These are phyloP conservation scores for Boletus coccyginus DNA, from an alignment of 768 basidiomycete genomes.

Conservation along the genomic window DNA sequence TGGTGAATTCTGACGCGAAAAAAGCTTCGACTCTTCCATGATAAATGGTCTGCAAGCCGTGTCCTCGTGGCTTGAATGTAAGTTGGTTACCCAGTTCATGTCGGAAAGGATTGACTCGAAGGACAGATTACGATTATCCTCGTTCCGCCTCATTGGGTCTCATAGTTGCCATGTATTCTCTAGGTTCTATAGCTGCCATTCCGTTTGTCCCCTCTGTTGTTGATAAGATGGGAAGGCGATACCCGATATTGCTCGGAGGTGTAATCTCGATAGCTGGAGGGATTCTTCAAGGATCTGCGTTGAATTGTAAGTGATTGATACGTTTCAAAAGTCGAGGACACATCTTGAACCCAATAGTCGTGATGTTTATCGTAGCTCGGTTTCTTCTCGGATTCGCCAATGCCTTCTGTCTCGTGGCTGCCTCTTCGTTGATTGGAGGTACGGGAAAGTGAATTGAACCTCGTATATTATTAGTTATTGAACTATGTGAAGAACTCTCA, in stretches of 20 bases:
- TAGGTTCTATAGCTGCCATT: slow-evolving; percentile 35
- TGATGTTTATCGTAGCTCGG: background rate
- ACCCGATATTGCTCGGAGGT: too few species aligned
- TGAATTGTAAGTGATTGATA: too few species aligned
- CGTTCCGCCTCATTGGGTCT: too few species aligned
- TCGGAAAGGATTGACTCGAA: background rate
- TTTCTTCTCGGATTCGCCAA: background rate
- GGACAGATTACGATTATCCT: slow-evolving; percentile 24
- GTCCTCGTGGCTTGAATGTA: slow-evolving; percentile 52
- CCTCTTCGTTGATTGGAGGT: background rate
- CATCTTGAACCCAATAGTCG: background rate
- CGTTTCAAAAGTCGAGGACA: too few species aligned
- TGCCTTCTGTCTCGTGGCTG: background rate
- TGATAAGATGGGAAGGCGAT: background rate
- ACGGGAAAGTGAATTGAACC: too few species aligned
- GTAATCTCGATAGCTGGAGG: too few species aligned
- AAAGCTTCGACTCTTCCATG: slow-evolving; percentile 43
- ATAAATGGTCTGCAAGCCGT: slow-evolving; percentile 62
- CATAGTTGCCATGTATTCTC: too few species aligned
- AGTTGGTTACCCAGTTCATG: slow-evolving; percentile 7
- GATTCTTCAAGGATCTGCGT: too few species aligned
- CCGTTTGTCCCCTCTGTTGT: slow-evolving; percentile 31
- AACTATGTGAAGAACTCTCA: slow-evolving; percentile 1
- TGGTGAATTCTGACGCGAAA: background rate
- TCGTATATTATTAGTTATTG: background rate